Evolutionary conservation across 768 basidiomycete species (phyloP).

Genomic region (Boletellus ananas): DNA sequence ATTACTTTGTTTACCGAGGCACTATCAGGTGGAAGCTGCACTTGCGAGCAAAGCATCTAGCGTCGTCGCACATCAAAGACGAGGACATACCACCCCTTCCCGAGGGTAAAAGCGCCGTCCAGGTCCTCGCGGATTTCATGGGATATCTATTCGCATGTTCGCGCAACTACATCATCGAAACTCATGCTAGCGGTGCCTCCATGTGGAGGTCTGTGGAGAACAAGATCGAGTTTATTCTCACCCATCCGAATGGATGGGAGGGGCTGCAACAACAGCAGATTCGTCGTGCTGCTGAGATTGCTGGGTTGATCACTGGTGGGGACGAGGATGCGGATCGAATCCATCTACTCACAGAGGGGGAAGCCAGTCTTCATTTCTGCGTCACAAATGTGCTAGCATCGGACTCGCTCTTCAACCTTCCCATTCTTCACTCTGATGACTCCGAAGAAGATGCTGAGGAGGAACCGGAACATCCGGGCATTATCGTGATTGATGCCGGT

Average conservation of each 20-base stretch:
- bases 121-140: constrained; percentile 27
- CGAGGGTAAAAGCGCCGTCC: constrained; percentile 12
- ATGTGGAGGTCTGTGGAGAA: constrained; percentile 25
- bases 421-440: constrained; percentile 1
- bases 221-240: constrained; percentile 22
- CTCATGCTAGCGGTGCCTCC: constrained; percentile 25
- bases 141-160: constrained; percentile 25
- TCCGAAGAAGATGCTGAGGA: not conserved
- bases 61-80: constrained; percentile 20
- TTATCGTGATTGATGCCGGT: constrained; percentile 45
- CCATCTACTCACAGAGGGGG: constrained; percentile 20
- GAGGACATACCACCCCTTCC: constrained; percentile 26
- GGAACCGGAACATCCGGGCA: constrained; percentile 29
- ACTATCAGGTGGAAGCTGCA: constrained; percentile 33
- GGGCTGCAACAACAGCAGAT: constrained; percentile 29
- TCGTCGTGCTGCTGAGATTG: constrained; percentile 8
- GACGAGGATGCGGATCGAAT: not conserved
- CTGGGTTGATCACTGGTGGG: not conserved
- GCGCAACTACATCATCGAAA: constrained; percentile 18
- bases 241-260: constrained; percentile 34
- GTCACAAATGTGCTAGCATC: constrained; percentile 39
- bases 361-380: constrained; percentile 34
- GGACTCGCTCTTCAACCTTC: constrained; percentile 17
- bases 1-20: not conserved
- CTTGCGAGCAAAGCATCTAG: constrained; percentile 28